Evolutionary conservation across 805 yeast genomes (phyloP).

Genomic region (Torulaspora delbrueckii): DNA sequence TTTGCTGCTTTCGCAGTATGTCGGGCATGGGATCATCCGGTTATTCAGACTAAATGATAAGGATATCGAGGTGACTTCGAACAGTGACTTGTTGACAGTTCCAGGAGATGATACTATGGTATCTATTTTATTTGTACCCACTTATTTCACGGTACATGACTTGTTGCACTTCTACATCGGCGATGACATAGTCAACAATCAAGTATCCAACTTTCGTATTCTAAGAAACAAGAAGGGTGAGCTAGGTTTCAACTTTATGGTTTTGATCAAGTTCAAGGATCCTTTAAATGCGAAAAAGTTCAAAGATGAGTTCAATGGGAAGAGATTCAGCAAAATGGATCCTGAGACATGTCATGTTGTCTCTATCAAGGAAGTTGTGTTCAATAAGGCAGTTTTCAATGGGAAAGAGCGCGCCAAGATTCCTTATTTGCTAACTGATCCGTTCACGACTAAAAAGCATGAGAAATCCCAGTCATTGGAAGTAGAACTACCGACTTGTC

Average conservation of each 20-base stretch:
- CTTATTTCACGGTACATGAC: conserved; percentile 82
- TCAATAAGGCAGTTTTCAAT: conserved; percentile 33
- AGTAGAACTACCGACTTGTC: conserved; percentile 82
- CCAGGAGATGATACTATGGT: conserved; percentile 62
- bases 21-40: conserved; percentile 72
- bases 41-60: conserved; percentile 53
- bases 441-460: conserved; percentile 47
- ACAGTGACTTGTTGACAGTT: conserved; percentile 24
- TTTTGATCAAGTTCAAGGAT: conserved; percentile 65
- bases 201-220: conserved; percentile 67
- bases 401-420: conserved; percentile 36
- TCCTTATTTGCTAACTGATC: conserved; percentile 69
- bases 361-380: conserved; percentile 55
- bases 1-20: conserved; percentile 45
- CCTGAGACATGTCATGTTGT: conserved; percentile 81
- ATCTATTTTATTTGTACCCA: conserved; percentile 80
- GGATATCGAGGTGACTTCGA: conserved; percentile 18
- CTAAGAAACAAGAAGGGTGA: conserved; percentile 55
- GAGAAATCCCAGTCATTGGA: conserved; percentile 22
- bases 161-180: conserved; percentile 62
- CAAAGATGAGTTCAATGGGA: conserved; percentile 63
- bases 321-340: conserved; percentile 78
- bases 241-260: conserved; percentile 59
- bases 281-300: conserved; percentile 56
- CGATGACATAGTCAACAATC: conserved; percentile 52